Evolutionary conservation across 1,284 basidiomycete genomes (phyloP).

Genomic region (Fomitopsis pinicola): DNA sequence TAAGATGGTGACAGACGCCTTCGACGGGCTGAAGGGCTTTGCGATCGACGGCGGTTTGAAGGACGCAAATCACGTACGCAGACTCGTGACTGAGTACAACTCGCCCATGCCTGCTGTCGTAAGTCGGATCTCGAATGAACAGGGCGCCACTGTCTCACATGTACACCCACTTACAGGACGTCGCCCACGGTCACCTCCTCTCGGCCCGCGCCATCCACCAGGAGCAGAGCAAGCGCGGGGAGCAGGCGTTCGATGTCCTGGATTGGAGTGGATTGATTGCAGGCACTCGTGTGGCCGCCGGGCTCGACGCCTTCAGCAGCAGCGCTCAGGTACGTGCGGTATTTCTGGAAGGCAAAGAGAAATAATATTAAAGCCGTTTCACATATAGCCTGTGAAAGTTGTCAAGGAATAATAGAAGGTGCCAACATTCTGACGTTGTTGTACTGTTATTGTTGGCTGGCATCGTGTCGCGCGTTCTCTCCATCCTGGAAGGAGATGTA

Average conservation of each 20-base stretch:
- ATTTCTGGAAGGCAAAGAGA: background rate
- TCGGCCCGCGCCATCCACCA: constrained; percentile 70
- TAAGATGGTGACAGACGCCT: constrained; percentile 68
- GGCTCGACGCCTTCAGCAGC: constrained; percentile 61
- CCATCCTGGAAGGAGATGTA: background rate
- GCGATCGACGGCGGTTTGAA: constrained; percentile 88
- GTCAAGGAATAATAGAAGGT: constrained; percentile 2
- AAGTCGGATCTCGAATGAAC: constrained; percentile 2
- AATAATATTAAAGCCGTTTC: background rate
- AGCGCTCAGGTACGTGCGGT: constrained; percentile 32
- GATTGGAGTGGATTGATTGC: constrained; percentile 76
- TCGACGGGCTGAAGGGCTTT: constrained; percentile 80
- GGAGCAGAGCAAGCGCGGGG: constrained; percentile 41
- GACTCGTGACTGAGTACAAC: constrained; percentile 58
- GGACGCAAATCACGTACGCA: constrained; percentile 69
- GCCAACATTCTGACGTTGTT: background rate
- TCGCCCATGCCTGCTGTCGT: constrained; percentile 76
- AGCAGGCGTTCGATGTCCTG: constrained; percentile 42
- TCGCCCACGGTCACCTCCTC: constrained; percentile 74
- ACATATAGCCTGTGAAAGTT: constrained; percentile 5
- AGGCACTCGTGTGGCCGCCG: constrained; percentile 64
- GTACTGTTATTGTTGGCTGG: background rate
- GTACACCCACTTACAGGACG: constrained; percentile 39
- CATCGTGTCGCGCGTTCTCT: background rate
- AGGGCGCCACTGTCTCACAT: background rate